Evolutionary conservation across 2,329 filamentous ascomycete species (phyloP).

Genomic region (Arthrinium puccinioides): DNA sequence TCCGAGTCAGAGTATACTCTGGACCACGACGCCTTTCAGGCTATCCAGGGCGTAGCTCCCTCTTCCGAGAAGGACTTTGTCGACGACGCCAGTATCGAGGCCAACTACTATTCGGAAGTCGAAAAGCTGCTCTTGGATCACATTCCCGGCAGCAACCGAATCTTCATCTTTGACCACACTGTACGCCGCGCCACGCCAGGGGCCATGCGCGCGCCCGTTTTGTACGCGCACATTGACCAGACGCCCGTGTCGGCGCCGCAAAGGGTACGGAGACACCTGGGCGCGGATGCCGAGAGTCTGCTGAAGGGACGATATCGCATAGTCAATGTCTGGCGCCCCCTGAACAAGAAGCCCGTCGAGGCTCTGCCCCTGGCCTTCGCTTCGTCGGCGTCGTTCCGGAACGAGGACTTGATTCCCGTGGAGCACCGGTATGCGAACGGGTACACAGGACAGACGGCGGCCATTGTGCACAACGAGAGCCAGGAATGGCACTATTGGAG

Average conservation of each 20-base stretch:
- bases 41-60: constrained; percentile 50
- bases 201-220: constrained; percentile 62
- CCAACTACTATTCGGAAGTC: constrained; percentile 79
- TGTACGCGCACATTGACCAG: constrained; percentile 76
- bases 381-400: constrained; percentile 52
- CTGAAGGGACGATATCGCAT: constrained; percentile 68
- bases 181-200: constrained; percentile 59
- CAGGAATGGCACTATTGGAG: constrained; percentile 78
- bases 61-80: constrained; percentile 53
- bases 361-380: constrained; percentile 63
- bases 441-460: constrained; percentile 67
- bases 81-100: constrained; percentile 61
- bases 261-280: constrained; percentile 62
- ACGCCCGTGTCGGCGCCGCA: constrained; percentile 57
- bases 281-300: constrained; percentile 57
- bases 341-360: constrained; percentile 51
- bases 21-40: constrained; percentile 68
- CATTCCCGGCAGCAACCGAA: constrained; percentile 56
- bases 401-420: constrained; percentile 62
- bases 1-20: constrained; percentile 59
- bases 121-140: constrained; percentile 61
- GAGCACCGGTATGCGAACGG: constrained; percentile 65
- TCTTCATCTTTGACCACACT: constrained; percentile 84
- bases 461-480: constrained; percentile 49
- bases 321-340: constrained; percentile 78